Conservation (phyloP, 2,329 filamentous ascomycete genomes). For the Endothia cerciana region DNA sequence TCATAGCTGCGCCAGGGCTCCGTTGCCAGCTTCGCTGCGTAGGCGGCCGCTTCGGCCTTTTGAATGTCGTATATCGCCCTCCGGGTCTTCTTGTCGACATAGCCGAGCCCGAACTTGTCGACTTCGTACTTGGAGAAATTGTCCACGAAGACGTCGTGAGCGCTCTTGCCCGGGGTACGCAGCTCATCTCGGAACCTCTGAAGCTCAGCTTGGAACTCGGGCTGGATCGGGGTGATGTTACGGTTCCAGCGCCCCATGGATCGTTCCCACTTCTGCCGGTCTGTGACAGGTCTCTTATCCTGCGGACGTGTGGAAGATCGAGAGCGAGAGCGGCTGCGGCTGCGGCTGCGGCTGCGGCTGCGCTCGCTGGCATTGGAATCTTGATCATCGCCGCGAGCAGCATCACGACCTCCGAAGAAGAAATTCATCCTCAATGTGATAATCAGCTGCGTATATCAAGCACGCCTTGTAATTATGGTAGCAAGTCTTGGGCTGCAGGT, state of each 20-base stretch:
- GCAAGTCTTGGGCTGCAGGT: not conserved
- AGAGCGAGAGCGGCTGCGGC: not conserved
- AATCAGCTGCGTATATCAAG: not conserved
- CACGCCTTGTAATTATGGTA: not conserved
- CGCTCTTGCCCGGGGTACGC: conserved; percentile 8
- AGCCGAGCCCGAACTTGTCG: conserved; percentile 21
- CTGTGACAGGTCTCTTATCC: not conserved
- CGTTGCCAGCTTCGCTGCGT: not conserved
- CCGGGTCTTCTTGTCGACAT: conserved; percentile 17
- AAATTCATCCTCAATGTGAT: conserved; percentile 4
- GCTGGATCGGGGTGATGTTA: conserved; percentile 9
- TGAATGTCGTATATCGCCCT: conserved; percentile 14
- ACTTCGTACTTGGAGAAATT: conserved; percentile 20
- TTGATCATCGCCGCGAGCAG: not conserved
- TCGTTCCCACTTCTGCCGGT: conserved; percentile 13
- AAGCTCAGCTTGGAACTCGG: not conserved
- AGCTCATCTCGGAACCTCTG: conserved; percentile 10
- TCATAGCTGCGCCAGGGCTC: conserved; percentile 1
- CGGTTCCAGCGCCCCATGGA: conserved; percentile 19
- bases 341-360: not conserved
- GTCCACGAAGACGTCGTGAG: conserved; percentile 14
- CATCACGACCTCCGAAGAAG: not conserved
- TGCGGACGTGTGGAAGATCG: not conserved
- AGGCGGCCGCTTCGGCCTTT: conserved; percentile 12
- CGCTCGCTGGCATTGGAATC: not conserved